Conservation (phyloP, 179 eudicot genomes). For the Drosera spatulata region DNA sequence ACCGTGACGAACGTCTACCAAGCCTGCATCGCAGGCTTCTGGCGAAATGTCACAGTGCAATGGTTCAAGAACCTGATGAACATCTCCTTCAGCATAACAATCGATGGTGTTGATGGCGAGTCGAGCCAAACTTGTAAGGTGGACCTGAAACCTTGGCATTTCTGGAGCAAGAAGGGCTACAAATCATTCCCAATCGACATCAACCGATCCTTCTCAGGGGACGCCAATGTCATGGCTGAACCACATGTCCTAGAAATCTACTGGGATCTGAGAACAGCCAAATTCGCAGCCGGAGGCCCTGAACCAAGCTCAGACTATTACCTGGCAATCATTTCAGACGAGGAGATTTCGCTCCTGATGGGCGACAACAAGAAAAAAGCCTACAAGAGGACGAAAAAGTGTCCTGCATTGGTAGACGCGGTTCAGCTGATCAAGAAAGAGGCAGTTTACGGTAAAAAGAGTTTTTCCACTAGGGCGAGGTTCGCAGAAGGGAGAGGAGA, state of each 20-base stretch:
- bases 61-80: constrained; percentile 68
- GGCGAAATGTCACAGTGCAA: constrained; percentile 59
- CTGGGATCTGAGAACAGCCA: constrained; percentile 80
- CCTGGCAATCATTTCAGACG: constrained; percentile 56
- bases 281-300: constrained; percentile 41
- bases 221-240: no score
- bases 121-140: constrained; percentile 51
- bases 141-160: constrained; percentile 90
- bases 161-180: constrained; percentile 81
- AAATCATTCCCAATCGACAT: constrained; percentile 54
- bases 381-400: constrained; percentile 54
- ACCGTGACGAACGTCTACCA: constrained; percentile 48
- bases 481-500: constrained; percentile 38
- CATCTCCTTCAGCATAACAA: constrained; percentile 34
- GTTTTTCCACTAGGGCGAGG: constrained; percentile 43
- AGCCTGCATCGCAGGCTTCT: constrained; percentile 51
- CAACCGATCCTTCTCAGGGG: neutral
- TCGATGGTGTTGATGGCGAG: constrained; percentile 40
- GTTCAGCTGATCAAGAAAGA: constrained; percentile 44
- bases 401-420: constrained; percentile 54
- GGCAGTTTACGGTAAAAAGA: constrained; percentile 50
- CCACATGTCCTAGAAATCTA: constrained; percentile 41
- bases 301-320: constrained; percentile 76
- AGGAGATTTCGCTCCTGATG: constrained; percentile 65
- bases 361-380: constrained; percentile 73